Evolutionary conservation across 345 rosid genomes (phyloP), one percentile per base, ranked within the genome.

Genomic region (Gossypium sturtianum): DNA sequence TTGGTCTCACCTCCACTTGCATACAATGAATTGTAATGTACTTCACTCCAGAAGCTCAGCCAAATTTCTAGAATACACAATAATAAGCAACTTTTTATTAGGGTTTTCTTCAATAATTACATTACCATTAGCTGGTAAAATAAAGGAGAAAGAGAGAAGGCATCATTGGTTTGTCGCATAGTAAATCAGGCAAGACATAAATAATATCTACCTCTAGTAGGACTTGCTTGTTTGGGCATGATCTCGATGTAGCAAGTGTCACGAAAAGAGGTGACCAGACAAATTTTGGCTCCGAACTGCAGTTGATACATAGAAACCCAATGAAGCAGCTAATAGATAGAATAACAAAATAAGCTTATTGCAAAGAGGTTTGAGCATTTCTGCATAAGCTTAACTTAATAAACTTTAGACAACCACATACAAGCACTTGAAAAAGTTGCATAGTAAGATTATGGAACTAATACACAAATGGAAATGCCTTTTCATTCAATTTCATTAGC

Each of bases 31-130:
- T 94, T 94, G 81, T 94, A 94, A 75, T 94, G 98, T 34, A 94
- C 97, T 86, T 94, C 98, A 61, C 98, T 88, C 98, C 98, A 94
- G 68, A 94, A 94, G 87, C 98, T 94, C 79, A 94, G 83, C 97
- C 98, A 94, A 48, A 89, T 78, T 71, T 89, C 98, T 94, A 59
- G 10, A 51, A 69, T 17, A 69, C 60, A 69, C 72, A 69, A 69
- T 8, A 51, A 64, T 5, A n/a, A 12, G 22, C 67, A 38, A 38
- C 48, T 38, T 34, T 22, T 9, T 12, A 57, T 57, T 9, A 57
- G 12, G 29, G 23, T 10, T 22, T 22, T 57, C 27, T 57, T 57
- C 23, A 10, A 22, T 19, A 57, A 34, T 34, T 53, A 38, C 47
- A 38, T 63, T 9, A 63, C 23, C 47, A 61, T 29, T 9, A 61